A percentile compares a stretch with the other conserved stretches of the same genome.
Evolutionary conservation across 2,329 filamentous ascomycete species (phyloP).

Genomic region (Sporothrix globosa): DNA sequence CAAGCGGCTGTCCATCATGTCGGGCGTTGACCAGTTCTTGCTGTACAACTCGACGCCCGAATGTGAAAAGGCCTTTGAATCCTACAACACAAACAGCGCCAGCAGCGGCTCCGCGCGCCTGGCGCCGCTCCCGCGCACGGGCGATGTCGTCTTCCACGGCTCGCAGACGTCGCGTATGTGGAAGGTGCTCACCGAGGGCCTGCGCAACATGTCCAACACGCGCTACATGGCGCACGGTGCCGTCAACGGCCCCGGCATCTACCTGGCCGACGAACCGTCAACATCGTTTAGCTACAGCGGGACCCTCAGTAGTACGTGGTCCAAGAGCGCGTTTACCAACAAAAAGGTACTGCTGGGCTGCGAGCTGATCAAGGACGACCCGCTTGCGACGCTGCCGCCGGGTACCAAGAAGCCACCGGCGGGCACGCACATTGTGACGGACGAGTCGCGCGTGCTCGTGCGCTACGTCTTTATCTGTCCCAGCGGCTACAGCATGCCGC

Average conservation of each 20-base stretch:
- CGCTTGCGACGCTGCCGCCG: conserved; percentile 16
- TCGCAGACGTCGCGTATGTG: conserved; percentile 35
- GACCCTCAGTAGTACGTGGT: conserved; percentile 31
- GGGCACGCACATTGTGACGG: conserved; percentile 33
- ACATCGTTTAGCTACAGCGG: conserved; percentile 33
- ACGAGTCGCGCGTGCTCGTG: conserved; percentile 36
- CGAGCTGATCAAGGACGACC: conserved; percentile 35
- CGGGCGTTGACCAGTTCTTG: conserved; percentile 37
- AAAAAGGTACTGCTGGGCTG: conserved; percentile 37
- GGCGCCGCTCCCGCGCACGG: background rate
- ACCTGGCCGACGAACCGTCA: conserved; percentile 36
- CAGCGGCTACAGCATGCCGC: conserved; percentile 33
- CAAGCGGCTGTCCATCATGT: conserved; percentile 36
- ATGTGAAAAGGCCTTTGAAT: conserved; percentile 35
- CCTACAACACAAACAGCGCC: background rate
- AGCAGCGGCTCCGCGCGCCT: background rate
- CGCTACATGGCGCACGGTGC: conserved; percentile 34
- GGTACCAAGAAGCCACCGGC: conserved; percentile 13
- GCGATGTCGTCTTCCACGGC: conserved; percentile 37
- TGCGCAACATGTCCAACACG: conserved; percentile 35
- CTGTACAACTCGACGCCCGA: conserved; percentile 36
- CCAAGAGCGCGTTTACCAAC: conserved; percentile 31
- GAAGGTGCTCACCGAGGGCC: conserved; percentile 37
- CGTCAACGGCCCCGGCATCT: conserved; percentile 34
- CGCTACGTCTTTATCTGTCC: conserved; percentile 40